A percentile compares a stretch with the other conserved stretches of the same genome.
Conservation (phyloP, 164 flowering plant species). For the Brasenia schreberi region DNA sequence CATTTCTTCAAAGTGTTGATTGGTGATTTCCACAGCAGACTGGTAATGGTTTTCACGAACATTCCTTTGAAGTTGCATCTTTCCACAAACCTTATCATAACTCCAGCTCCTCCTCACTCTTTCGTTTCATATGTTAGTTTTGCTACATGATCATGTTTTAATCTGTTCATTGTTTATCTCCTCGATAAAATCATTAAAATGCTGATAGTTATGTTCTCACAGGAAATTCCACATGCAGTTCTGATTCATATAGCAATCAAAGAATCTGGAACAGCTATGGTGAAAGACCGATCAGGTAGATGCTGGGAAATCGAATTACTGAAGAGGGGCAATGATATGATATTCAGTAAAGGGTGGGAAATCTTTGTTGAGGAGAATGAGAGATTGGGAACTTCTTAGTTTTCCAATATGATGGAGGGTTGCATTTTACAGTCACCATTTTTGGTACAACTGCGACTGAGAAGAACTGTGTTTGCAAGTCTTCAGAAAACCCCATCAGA, state of each 20-base stretch:
- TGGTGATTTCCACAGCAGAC: not conserved
- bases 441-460: conserved; percentile 50
- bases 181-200: not conserved
- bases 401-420: conserved; percentile 51
- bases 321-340: conserved; percentile 16
- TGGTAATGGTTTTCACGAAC: not conserved
- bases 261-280: conserved; percentile 20
- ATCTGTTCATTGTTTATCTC: not conserved
- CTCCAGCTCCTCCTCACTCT: not conserved
- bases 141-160: not conserved
- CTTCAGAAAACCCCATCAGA: not conserved
- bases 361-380: conserved; percentile 37
- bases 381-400: conserved; percentile 42
- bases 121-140: not conserved
- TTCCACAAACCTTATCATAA: not conserved
- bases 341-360: conserved; percentile 39
- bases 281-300: conserved; percentile 43
- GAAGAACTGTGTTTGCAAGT: conserved; percentile 9
- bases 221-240: conserved; percentile 3
- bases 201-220: not conserved
- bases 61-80: not conserved
- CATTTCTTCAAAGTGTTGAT: not conserved
- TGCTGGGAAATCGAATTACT: conserved; percentile 31
- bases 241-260: not conserved
- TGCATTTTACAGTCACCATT: conserved; percentile 36